These are phyloP conservation scores for Acanthochlamys bracteata DNA, from an alignment of 106 monocot genomes.

Conservation along the genomic window DNA sequence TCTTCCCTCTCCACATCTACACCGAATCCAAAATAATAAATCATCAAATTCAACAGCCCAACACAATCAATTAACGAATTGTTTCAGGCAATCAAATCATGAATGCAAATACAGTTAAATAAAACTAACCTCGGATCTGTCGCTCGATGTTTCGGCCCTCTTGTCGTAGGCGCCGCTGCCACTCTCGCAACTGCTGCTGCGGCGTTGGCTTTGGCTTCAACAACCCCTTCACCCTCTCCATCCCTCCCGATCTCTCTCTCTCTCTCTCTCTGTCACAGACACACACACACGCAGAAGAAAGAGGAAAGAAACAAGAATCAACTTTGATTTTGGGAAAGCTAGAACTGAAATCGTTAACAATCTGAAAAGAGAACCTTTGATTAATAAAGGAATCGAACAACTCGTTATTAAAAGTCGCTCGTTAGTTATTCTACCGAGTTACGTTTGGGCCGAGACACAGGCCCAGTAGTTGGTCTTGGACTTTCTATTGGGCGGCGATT, in stretches of 20 bases:
- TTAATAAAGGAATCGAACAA: too few species aligned
- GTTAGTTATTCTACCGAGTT: too few species aligned
- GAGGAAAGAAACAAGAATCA: too few species aligned
- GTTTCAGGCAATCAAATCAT: not conserved
- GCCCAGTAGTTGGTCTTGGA: too few species aligned
- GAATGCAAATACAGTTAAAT: not conserved
- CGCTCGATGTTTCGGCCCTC: conserved; percentile 87
- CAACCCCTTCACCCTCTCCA: conserved; percentile 82
- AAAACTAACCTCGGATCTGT: conserved; percentile 71
- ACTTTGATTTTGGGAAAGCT: not conserved
- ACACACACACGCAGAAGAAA: not conserved
- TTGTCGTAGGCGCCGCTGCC: conserved; percentile 94
- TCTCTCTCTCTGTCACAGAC: conserved; percentile 1
- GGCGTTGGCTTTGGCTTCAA: conserved; percentile 75
- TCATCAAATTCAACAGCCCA: not conserved
- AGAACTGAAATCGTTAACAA: not conserved
- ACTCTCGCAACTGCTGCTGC: conserved; percentile 78
- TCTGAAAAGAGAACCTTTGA: too few species aligned
- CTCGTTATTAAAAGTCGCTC: too few species aligned
- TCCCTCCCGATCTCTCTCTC: conserved; percentile 10
- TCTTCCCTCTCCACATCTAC: conserved; percentile 94
- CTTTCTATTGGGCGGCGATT: too few species aligned
- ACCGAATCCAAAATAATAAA: not conserved
- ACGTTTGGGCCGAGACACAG: too few species aligned
- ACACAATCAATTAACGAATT: not conserved